Evolutionary conservation across 140 eudicot genomes (phyloP).

Genomic region (Erigeron philadelphicus): DNA sequence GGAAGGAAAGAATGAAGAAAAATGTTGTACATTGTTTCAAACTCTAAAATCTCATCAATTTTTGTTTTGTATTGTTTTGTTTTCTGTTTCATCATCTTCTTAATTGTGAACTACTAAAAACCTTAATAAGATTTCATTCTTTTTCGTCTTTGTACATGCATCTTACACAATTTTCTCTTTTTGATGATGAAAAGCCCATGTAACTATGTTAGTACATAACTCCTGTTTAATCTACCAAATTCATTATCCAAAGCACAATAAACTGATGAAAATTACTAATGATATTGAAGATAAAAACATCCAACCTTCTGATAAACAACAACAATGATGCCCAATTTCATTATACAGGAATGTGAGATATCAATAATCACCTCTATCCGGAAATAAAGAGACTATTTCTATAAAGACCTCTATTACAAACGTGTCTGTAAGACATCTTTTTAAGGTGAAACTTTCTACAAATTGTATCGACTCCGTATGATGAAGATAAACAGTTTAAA

Average conservation of each 20-base stretch:
- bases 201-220: background rate
- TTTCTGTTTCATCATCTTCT: slow-evolving; percentile 27
- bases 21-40: slow-evolving; percentile 35
- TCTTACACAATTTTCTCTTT: background rate
- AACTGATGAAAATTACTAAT: no score
- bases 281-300: no score
- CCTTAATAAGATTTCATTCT: slow-evolving; percentile 10
- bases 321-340: no score
- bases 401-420: no score
- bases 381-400: no score
- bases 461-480: no score
- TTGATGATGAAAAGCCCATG: background rate
- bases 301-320: no score
- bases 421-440: no score
- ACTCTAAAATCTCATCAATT: slow-evolving; percentile 16
- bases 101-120: slow-evolving; percentile 18
- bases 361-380: no score
- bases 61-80: slow-evolving; percentile 19
- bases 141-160: background rate
- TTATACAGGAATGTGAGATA: no score
- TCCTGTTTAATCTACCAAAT: no score
- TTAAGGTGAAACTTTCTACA: background rate
- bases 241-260: no score
- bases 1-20: slow-evolving; percentile 24
- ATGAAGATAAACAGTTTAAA: slow-evolving; percentile 5